Base-by-base conservation (phyloP, 2,329 filamentous ascomycete species). In the Microdochium nivale region DNA sequence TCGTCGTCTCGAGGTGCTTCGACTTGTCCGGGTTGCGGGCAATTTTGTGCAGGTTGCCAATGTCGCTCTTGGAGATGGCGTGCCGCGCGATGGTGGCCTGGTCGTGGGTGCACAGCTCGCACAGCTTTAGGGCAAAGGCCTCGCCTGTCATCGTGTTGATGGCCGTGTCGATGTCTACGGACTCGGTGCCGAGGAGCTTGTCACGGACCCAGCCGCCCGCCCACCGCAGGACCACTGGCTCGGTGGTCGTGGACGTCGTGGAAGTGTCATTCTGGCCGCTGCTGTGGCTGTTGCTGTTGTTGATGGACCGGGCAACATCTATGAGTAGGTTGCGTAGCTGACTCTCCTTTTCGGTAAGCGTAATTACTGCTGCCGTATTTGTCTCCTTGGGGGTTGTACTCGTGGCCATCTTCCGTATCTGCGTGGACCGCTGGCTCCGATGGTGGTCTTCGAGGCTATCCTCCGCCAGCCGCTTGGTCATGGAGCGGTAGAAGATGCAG, bases 11-110 rank as follows among this genome's bases (percentile, higher is more conserved):
- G 14, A 97, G 79, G 65, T 97, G 89, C 70, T 97, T 97, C 21
- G 90, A 96, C 71, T 96, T 96, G 62, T 96, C 90, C 1, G 91
- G 92, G 65, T 97, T 97, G 52, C 86, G 86, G 50, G 87, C 86
- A 58, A 96, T 92, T 67, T 90, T 95, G 75, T 96, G 87, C 30
- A 96, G 76, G 56, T 81, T 86, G 49, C 87, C 85, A 50, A 94
- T 75, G 52, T 85, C 84, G 50, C 78, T 77, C 19, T 69, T 64
- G 27, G 66, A 65, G 48, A 85, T 75, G 10, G 68, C 70, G 60
- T 91, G 86, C 61, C 82, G 84, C 49, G 78, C 72, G 3, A 79
- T 69, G 53, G 84, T 82, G 3, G 77, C 78, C 0, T 79, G 73
- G 25, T 75, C 69, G 49, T 79, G 78, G 21, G 5, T 30, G 62